A percentile compares a stretch with the other conserved stretches of the same genome.
Conservation (phyloP, 2,329 filamentous ascomycete genomes). For the Cordyceps tenuipes region DNA sequence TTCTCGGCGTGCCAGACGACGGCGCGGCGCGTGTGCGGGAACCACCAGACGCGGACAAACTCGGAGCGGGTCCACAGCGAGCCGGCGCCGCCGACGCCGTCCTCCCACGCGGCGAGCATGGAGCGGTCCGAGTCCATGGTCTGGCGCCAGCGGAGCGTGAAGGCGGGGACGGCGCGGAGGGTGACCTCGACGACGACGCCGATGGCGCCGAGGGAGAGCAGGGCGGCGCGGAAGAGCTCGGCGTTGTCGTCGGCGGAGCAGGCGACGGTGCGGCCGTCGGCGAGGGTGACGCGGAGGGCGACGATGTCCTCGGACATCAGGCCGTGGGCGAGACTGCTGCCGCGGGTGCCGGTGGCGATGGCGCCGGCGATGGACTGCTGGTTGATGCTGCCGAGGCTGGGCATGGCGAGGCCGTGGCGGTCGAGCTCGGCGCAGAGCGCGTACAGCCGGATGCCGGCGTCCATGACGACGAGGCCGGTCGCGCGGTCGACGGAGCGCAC, state of each 20-base stretch:
- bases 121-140: constrained; percentile 61
- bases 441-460: constrained; percentile 81
- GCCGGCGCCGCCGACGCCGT: constrained; percentile 18
- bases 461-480: constrained; percentile 61
- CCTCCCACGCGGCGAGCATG: constrained; percentile 63
- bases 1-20: constrained; percentile 87
- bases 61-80: constrained; percentile 77
- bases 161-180: constrained; percentile 69
- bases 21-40: constrained; percentile 81
- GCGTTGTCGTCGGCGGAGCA: constrained; percentile 63
- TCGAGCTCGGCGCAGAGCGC: constrained; percentile 67
- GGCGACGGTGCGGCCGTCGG: constrained; percentile 63
- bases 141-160: constrained; percentile 82
- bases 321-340: constrained; percentile 75
- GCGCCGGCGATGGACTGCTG: constrained; percentile 88
- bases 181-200: constrained; percentile 89
- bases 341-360: constrained; percentile 89
- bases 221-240: constrained; percentile 78
- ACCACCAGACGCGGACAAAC: constrained; percentile 95
- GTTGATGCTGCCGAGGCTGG: constrained; percentile 90
- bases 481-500: constrained; percentile 62
- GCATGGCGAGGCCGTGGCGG: constrained; percentile 70
- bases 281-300: constrained; percentile 69
- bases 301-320: constrained; percentile 72
- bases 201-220: constrained; percentile 80